Evolutionary conservation across 345 rosid genomes (phyloP).

Genomic region (Arabis hirsuta): DNA sequence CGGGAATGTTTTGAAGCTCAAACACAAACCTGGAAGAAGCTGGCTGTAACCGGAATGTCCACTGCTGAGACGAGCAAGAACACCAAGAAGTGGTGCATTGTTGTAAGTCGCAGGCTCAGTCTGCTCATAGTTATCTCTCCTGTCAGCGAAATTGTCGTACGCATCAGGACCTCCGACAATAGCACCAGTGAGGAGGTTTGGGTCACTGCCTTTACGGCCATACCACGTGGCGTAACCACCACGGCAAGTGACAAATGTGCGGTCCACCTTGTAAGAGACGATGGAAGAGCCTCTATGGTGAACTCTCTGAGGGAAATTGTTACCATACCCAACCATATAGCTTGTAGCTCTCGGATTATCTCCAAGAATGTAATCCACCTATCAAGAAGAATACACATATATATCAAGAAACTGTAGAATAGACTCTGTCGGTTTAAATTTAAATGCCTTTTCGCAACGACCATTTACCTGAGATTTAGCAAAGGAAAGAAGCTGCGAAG

Average conservation of each 20-base stretch:
- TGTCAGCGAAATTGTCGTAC: slow-evolving; percentile 89
- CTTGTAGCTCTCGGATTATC: slow-evolving; percentile 98
- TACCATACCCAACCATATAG: slow-evolving; percentile 97
- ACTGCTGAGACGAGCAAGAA: slow-evolving; percentile 75
- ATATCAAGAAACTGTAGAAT: too few relatives aligned
- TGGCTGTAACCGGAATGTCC: slow-evolving; percentile 80
- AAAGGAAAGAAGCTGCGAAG: slow-evolving; percentile 71
- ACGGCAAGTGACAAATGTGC: slow-evolving; percentile 76
- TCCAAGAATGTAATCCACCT: slow-evolving; percentile 96
- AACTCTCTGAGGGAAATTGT: slow-evolving; percentile 86
- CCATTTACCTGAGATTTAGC: slow-evolving; percentile 78
- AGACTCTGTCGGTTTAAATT: too few relatives aligned
- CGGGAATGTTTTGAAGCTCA: not conserved
- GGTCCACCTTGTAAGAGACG: slow-evolving; percentile 72
- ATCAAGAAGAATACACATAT: slow-evolving; percentile 39
- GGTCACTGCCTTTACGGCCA: slow-evolving; percentile 74
- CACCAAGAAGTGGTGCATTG: slow-evolving; percentile 93
- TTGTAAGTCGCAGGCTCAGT: slow-evolving; percentile 99
- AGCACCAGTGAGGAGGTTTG: slow-evolving; percentile 91
- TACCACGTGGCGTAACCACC: slow-evolving; percentile 96
- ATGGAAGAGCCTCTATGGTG: slow-evolving; percentile 96
- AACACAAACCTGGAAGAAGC: slow-evolving; percentile 79
- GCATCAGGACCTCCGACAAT: slow-evolving; percentile 97
- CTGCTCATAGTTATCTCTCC: slow-evolving; percentile 93
- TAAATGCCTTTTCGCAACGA: too few relatives aligned